Base-by-base conservation (phyloP, 495 filamentous ascomycete species). In the Penicillium verhagenii region DNA sequence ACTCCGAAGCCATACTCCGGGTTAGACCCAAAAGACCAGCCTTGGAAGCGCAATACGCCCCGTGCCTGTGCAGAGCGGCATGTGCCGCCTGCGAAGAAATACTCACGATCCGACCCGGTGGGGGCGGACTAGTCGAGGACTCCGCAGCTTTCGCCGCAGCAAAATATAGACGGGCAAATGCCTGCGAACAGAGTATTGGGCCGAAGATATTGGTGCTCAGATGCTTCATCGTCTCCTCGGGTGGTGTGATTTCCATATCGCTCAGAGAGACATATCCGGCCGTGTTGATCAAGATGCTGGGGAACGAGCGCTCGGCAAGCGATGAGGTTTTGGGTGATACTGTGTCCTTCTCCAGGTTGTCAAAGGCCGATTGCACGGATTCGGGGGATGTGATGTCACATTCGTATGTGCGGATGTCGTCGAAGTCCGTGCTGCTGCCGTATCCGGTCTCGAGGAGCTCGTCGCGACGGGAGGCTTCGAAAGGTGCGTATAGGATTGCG, bases 31-130 rank as follows among this genome's bases (percentile, higher is more conserved):
- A 42, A 19, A 79, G 52, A 0, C 69, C 78, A 2, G 77, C 70
- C 48, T 82, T 82, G 2, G 76, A 76, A 6, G 79, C 66, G 37
- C 76, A 78, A 56, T 79, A 80, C 1, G 74, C 75, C 19, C 76
- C 73, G 47, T 79, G 73, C 1, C 59, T 61, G 24, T 70, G 71
- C 7, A 75, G 54, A 0, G 72, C 72, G 0, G 63, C 65, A 57
- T 74, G 70, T 2, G 68, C 71, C 2, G 72, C 72, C 26, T 75
- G 71, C 8, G 71, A 74, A 2, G 69, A 66, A 25, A 75, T 67
- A 42, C 64, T 73, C 6, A 75, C 64, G 28, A 75, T 73, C 16
- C 72, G 35, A 0, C 72, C 72, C 0, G 72, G 71, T 1, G 69
- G 68, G 0, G 64, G 53, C 0, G 63, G 62, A 21, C 24, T 54